Evolutionary conservation across 352 stramenopile genomes (phyloP).

Genomic region (Aphanomyces astaci): DNA sequence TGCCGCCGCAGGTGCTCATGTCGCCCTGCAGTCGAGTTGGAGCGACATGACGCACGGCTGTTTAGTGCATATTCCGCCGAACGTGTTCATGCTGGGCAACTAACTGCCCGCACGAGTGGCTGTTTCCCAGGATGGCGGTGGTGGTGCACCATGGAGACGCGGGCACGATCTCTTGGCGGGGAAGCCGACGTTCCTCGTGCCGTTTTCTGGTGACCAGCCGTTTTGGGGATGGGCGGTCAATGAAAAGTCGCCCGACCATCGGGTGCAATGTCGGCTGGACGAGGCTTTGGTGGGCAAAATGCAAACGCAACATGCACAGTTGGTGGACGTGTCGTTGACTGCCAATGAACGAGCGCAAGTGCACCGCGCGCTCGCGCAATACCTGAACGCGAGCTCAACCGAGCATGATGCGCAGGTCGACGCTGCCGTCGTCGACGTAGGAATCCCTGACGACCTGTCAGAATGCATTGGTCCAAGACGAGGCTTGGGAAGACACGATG

Average conservation of each 20-base stretch:
- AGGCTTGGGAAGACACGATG: background rate
- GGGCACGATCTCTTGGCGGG: slow-evolving; percentile 85
- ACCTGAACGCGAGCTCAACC: no score
- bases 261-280: no score
- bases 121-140: slow-evolving; percentile 79
- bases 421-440: no score
- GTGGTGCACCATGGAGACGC: slow-evolving; percentile 75
- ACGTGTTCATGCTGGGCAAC: slow-evolving; percentile 58
- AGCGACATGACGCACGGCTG: slow-evolving; percentile 49
- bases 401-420: no score
- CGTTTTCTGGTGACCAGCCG: slow-evolving; percentile 92
- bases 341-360: no score
- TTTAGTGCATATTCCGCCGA: slow-evolving; percentile 35
- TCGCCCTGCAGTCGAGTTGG: slow-evolving; percentile 88
- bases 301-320: no score
- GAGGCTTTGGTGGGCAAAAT: no score
- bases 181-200: slow-evolving; percentile 90
- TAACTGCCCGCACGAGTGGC: slow-evolving; percentile 86
- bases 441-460: no score
- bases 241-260: no score
- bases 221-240: slow-evolving; percentile 91
- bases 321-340: no score
- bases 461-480: no score
- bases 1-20: slow-evolving; percentile 56
- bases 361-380: no score